Base-by-base conservation (phyloP, 495 filamentous ascomycete species). In the Jackrogersella minutella region DNA sequence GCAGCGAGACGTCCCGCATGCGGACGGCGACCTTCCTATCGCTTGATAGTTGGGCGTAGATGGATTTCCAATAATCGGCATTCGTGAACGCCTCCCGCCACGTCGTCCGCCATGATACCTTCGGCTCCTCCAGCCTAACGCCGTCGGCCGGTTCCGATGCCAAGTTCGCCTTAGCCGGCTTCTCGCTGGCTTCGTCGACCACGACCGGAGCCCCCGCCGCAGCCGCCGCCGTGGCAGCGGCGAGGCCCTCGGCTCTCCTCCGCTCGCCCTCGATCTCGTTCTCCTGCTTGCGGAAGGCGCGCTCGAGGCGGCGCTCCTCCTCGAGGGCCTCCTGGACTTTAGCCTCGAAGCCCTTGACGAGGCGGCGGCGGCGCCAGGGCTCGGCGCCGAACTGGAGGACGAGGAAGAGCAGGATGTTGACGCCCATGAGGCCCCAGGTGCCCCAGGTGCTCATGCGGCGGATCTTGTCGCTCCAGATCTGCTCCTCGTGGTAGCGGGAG, bases 401-500 rank as follows among this genome's bases (percentile, higher is more conserved):
- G 40, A 99, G 75, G 74, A 99, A 93, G 36, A 99, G 74, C 36
- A 98, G 76, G 2, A 98, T 89, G 70, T 99, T 99, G 40, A 98
- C 84, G 5, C 95, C 93, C 95, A 99, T 98, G 66, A 99, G 78
- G 0, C 95, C 95, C 89, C 96, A 97, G 2, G 95, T 99, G 19
- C 95, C 93, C 95, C 95, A 99, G 4, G 95, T 98, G 68, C 88
- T 92, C 86, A 97, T 97, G 60, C 95, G 82, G 39, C 95, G 85
- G 73, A 99, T 99, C 73, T 96, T 95, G 72, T 99, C 95, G 69
- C 90, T 94, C 95, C 95, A 99, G 44, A 99, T 97, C 81, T 99
- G 95, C 78, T 99, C 95, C 77, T 99, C 95, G 78, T 99, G 95
- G 78, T 99, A 99, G 24, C 95, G 87, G 26, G 88, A 88, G 30